Evolutionary conservation across 1,139 yeast genomes (phyloP).

Genomic region (Kurtzmaniella quercitrusa): DNA sequence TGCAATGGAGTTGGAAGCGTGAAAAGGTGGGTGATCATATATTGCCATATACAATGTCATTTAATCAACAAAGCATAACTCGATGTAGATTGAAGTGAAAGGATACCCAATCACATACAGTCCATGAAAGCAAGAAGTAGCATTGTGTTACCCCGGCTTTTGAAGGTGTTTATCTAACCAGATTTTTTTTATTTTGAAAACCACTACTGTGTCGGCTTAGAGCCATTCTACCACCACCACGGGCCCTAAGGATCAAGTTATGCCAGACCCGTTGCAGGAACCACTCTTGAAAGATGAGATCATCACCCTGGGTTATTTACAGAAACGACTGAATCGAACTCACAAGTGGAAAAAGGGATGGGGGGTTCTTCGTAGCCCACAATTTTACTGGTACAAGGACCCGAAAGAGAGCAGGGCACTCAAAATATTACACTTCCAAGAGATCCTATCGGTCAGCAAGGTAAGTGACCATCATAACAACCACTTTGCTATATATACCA

Average conservation of each 20-base stretch:
- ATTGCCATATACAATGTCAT: no score
- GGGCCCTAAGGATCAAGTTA: neutral
- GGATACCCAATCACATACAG: no score
- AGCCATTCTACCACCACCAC: neutral
- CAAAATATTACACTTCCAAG: constrained; percentile 31
- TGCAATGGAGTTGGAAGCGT: constrained; percentile 37
- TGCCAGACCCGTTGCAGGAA: neutral
- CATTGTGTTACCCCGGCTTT: no score
- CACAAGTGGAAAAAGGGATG: constrained; percentile 48
- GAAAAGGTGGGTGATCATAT: neutral
- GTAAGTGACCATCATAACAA: constrained; percentile 30
- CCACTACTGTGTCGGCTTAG: neutral
- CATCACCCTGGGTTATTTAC: constrained; percentile 12
- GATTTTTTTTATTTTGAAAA: no score
- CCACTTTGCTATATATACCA: constrained; percentile 41
- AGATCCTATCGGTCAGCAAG: constrained; percentile 18
- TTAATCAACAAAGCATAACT: no score
- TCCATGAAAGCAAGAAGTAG: no score
- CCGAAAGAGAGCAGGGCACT: constrained; percentile 53
- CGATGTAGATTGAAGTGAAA: no score
- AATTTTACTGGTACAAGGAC: constrained; percentile 56
- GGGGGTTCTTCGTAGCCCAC: constrained; percentile 56
- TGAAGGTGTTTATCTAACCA: no score
- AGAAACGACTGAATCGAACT: constrained; percentile 20
- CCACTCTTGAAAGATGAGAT: neutral